Base-by-base conservation (phyloP, 352 stramenopile species). In the Phytophthora fragariaefolia region DNA sequence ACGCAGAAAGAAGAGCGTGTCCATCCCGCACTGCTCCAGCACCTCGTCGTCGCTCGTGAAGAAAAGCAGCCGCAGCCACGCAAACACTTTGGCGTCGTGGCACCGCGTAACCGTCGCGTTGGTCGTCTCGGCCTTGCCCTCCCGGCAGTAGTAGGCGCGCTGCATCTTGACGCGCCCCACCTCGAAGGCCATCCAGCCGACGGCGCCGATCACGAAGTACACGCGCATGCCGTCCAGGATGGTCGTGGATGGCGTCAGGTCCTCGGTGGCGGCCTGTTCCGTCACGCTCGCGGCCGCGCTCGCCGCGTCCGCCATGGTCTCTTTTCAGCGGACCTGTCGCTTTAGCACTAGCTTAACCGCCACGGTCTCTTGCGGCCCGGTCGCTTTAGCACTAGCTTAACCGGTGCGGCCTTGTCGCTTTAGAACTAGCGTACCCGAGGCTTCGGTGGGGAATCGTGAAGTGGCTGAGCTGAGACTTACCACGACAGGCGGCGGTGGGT, bases 1-100 rank as follows among this genome's bases (percentile, higher is more conserved):
- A 23, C 87, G 87, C 32, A 95, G 60, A 28, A 92, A 91, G 63
- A 93, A 91, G 26, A 95, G 75, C 58, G 87, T 92, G 65, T 93
- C 85, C 62, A 95, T 81, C 7, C 87, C 87, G 55, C 87, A 93
- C 15, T 76, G 66, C 56, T 89, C 74, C 34, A 93, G 67, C 3
- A 95, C 49, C 3, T 81, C 79, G 48, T 95, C 85, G 70, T 95
- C 87, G 23, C 76, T 81, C 6, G 78, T 83, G 17, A 55, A 66
- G 56, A 88, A 89, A 26, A 92, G 69, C 40, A 83, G 63, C 46
- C 58, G 73, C 17, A 92, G 58, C 85, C 85, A 96, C 1, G 47
- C 61, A 45, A 92, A 84, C 2, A 80, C 61, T 50, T 73, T 73
- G 3, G 73, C 28, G 10, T 64, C 57, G 40, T 79, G 80, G 15